Conservation (phyloP, 495 filamentous ascomycete genomes). For the Choiromyces venosus region DNA sequence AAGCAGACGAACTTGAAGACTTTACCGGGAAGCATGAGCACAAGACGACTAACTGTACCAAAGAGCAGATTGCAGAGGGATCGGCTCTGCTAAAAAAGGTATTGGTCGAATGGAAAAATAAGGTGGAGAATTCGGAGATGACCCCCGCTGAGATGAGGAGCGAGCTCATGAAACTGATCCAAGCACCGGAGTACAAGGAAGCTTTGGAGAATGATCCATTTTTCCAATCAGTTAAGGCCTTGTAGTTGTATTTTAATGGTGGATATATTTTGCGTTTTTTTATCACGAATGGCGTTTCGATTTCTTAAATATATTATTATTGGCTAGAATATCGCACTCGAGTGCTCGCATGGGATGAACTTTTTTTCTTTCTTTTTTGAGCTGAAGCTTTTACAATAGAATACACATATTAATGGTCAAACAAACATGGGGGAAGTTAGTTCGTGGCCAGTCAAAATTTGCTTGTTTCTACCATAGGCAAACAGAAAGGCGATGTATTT, state of each 20-base stretch:
- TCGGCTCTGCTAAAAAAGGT: conserved; percentile 78
- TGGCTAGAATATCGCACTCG: neutral
- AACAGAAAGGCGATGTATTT: neutral
- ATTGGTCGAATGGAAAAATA: conserved; percentile 79
- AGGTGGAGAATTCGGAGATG: conserved; percentile 62
- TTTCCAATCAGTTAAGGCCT: conserved; percentile 76
- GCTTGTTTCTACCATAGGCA: neutral
- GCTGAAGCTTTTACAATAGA: neutral
- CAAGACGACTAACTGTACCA: conserved; percentile 52
- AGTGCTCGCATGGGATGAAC: neutral
- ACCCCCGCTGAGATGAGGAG: conserved; percentile 71
- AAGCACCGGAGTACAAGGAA: conserved; percentile 53
- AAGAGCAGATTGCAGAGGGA: conserved; percentile 87
- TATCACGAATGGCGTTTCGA: neutral
- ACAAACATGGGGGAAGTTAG: neutral
- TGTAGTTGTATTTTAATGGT: conserved; percentile 48
- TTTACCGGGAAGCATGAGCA: conserved; percentile 70
- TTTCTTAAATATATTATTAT: neutral
- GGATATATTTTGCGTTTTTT: neutral
- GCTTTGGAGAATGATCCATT: conserved; percentile 77
- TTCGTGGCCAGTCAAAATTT: neutral
- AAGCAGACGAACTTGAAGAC: conserved; percentile 96
- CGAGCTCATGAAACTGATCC: conserved; percentile 73
- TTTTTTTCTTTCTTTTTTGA: neutral
- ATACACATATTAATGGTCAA: neutral